phyloP scores from a whole-genome alignment of 2,329 filamentous ascomycete genomes.

The Phaeosphaeria sp. region DNA sequence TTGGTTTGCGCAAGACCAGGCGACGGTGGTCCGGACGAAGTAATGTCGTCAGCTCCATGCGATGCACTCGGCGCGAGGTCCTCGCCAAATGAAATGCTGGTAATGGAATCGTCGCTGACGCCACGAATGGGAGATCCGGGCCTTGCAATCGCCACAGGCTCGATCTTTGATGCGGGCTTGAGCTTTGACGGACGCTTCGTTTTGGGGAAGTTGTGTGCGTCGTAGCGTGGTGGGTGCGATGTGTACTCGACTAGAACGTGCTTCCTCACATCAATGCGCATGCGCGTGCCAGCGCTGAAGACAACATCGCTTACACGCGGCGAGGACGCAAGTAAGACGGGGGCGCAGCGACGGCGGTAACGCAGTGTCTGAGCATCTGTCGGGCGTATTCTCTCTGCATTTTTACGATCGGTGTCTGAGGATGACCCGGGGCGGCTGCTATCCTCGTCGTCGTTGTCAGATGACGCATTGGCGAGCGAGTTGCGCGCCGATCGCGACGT shows the following conservation, averaged over 20 bases:
- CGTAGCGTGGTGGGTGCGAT: conserved; percentile 54
- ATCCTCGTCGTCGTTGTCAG: conserved; percentile 30
- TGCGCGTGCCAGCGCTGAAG: conserved; percentile 49
- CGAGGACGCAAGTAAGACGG: conserved; percentile 52
- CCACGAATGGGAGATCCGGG: conserved; percentile 37
- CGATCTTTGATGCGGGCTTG: conserved; percentile 3
- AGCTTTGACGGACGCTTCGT: conserved; percentile 19
- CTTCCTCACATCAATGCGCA: conserved; percentile 53
- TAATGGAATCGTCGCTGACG: conserved; percentile 40
- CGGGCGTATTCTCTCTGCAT: conserved; percentile 23
- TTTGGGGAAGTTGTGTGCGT: conserved; percentile 46
- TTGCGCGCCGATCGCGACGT: conserved; percentile 22
- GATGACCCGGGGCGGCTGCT: conserved; percentile 22
- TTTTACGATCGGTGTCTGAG: conserved; percentile 7
- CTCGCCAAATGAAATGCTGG: conserved; percentile 42
- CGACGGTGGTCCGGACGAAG: conserved; percentile 32
- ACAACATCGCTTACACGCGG: conserved; percentile 56
- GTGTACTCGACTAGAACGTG: conserved; percentile 51
- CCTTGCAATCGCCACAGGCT: conserved; percentile 13
- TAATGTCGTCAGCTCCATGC: not conserved
- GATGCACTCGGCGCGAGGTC: conserved; percentile 27
- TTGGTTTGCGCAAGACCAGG: conserved; percentile 31
- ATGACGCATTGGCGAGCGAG: conserved; percentile 18
- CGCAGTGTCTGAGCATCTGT: conserved; percentile 48
- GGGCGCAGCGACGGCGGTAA: conserved; percentile 57